These are phyloP conservation scores for Epipyxis sp. DNA, from an alignment of 108 stramenopile species.

Conservation along the genomic window DNA sequence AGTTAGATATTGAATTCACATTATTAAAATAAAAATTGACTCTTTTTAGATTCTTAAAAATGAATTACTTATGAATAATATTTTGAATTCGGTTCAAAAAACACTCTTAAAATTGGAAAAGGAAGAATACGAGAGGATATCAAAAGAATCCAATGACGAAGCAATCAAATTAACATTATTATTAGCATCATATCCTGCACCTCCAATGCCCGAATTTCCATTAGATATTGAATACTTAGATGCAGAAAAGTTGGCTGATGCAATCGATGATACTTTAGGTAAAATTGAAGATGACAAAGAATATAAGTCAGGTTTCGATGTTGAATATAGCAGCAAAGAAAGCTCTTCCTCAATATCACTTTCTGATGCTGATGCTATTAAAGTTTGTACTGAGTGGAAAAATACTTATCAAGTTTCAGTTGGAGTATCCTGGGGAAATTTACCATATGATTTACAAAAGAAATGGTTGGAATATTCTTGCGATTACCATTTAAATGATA, in stretches of 20 bases:
- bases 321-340: not conserved
- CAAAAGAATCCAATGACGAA: slow-evolving; percentile 20
- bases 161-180: not conserved
- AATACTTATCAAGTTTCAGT: slow-evolving; percentile 1
- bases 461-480: slow-evolving; percentile 31
- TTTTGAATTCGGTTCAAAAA: not conserved
- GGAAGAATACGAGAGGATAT: not conserved
- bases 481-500: slow-evolving; percentile 20
- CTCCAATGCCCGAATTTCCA: slow-evolving; percentile 12
- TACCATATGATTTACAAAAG: slow-evolving; percentile 27
- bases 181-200: slow-evolving; percentile 13
- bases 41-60: slow-evolving; percentile 11
- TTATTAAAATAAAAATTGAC: not conserved
- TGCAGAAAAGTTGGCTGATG: slow-evolving; percentile 14
- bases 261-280: slow-evolving; percentile 15
- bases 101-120: slow-evolving; percentile 2
- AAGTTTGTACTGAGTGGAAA: slow-evolving; percentile 24
- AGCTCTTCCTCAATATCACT: not conserved
- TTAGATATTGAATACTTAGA: slow-evolving; percentile 5
- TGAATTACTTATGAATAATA: not conserved
- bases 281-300: not conserved
- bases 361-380: not conserved
- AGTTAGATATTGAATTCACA: not conserved
- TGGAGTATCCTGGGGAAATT: slow-evolving; percentile 37
- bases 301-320: not conserved